Conservation (phyloP, 2,329 filamentous ascomycete genomes). For the Leptographium lundbergii region DNA sequence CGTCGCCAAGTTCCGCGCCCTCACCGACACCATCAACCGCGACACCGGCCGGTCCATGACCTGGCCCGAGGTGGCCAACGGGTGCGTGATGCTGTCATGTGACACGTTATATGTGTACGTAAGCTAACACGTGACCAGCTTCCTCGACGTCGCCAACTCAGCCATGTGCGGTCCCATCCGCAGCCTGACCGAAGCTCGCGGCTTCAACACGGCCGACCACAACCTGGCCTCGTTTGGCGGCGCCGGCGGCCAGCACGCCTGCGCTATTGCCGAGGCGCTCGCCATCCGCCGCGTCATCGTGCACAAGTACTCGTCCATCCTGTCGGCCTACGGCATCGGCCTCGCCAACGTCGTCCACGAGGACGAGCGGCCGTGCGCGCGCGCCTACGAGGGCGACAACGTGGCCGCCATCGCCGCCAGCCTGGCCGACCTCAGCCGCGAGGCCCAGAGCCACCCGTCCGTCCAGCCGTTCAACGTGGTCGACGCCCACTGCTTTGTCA, state of each 20-base stretch:
- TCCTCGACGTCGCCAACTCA: conserved; percentile 58
- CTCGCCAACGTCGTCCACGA: conserved; percentile 23
- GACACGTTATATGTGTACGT: too few relatives aligned
- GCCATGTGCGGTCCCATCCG: conserved; percentile 60
- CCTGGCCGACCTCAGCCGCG: neutral
- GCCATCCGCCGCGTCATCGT: conserved; percentile 59
- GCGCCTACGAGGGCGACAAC: conserved; percentile 55
- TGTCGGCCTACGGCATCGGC: conserved; percentile 28
- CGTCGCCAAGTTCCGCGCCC: neutral
- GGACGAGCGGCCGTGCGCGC: conserved; percentile 35
- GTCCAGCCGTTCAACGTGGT: conserved; percentile 58
- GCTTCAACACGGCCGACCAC: conserved; percentile 57
- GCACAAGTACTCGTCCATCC: conserved; percentile 54
- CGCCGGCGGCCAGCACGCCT: conserved; percentile 59
- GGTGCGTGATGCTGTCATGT: neutral
- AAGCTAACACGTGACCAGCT: conserved; percentile 17
- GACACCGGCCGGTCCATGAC: neutral
- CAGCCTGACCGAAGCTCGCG: conserved; percentile 57
- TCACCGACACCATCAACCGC: neutral
- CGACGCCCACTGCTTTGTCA: conserved; percentile 65
- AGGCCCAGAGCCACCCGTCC: conserved; percentile 21
- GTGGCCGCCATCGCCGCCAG: conserved; percentile 37
- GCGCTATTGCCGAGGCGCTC: conserved; percentile 53
- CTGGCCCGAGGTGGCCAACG: neutral
- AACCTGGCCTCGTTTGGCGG: conserved; percentile 60